Percentiles rank a stretch among this genome's conserved stretches.
Conservation (phyloP, 768 basidiomycete species). For the Pleurotus citrinopileatus region DNA sequence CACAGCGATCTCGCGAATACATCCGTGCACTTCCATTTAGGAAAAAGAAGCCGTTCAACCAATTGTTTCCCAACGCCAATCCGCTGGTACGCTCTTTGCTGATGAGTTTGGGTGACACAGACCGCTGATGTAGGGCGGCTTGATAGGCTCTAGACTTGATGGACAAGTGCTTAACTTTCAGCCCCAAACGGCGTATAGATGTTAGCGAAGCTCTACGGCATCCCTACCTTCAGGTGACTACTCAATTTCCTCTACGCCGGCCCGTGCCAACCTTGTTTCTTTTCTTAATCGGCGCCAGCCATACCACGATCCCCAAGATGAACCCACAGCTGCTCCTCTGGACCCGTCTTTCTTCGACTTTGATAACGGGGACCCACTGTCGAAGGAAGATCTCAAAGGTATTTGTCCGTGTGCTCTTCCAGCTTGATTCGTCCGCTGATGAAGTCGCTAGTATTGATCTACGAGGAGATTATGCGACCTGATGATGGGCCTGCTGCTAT, state of each 20-base stretch:
- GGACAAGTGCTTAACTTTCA: slow-evolving; percentile 80
- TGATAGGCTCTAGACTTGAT: slow-evolving; percentile 72
- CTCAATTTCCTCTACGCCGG: slow-evolving; percentile 8
- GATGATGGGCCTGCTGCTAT: slow-evolving; percentile 7
- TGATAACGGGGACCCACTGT: slow-evolving; percentile 62
- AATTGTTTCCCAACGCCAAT: slow-evolving; percentile 89
- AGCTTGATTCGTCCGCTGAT: slow-evolving; percentile 14
- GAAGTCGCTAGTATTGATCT: slow-evolving; percentile 39
- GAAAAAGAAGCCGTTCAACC: slow-evolving; percentile 78
- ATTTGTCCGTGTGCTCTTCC: not conserved
- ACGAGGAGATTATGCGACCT: slow-evolving; percentile 45
- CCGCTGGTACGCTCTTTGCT: slow-evolving; percentile 45
- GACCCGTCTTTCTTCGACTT: slow-evolving; percentile 84
- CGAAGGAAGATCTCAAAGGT: slow-evolving; percentile 74
- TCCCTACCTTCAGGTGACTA: slow-evolving; percentile 77
- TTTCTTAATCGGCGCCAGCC: too few relatives aligned
- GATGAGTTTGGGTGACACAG: slow-evolving; percentile 46
- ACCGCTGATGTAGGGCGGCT: not conserved
- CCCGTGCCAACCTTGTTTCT: too few relatives aligned
- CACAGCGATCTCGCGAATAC: slow-evolving; percentile 89
- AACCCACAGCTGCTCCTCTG: slow-evolving; percentile 75
- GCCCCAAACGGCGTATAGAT: slow-evolving; percentile 83
- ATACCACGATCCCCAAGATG: slow-evolving; percentile 88
- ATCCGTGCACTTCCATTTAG: slow-evolving; percentile 93
- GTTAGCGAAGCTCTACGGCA: slow-evolving; percentile 86